Evolutionary conservation across 805 yeast species (phyloP).

Genomic region (Metschnikowia aberdeeniae): DNA sequence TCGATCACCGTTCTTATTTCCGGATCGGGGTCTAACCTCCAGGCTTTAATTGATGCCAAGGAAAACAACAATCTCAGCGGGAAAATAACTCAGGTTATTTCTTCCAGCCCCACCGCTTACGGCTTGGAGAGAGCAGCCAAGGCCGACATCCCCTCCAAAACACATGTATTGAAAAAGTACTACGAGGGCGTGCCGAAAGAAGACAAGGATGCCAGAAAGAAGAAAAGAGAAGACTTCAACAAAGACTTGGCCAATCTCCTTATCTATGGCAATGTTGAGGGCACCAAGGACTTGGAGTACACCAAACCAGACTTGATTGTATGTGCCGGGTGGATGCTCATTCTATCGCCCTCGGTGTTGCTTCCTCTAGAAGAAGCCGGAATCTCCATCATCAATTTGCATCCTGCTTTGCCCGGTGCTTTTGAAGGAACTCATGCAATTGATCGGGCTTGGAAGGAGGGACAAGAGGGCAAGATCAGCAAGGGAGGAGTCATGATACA

Average conservation of each 20-base stretch:
- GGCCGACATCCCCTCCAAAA: constrained; percentile 64
- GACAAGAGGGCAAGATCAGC: constrained; percentile 72
- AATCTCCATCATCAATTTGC: constrained; percentile 84
- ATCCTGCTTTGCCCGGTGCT: constrained; percentile 96
- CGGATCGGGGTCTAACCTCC: constrained; percentile 93
- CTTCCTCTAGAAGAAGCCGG: constrained; percentile 55
- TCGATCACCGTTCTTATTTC: constrained; percentile 77
- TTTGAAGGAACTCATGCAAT: constrained; percentile 98
- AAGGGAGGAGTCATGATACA: constrained; percentile 96
- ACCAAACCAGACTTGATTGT: constrained; percentile 78
- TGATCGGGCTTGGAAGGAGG: constrained; percentile 93
- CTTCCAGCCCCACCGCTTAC: constrained; percentile 82
- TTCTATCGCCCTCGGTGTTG: constrained; percentile 74
- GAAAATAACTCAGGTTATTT: constrained; percentile 70
- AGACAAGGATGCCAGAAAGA: constrained; percentile 50
- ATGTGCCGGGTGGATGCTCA: constrained; percentile 99
- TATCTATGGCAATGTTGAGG: constrained; percentile 43
- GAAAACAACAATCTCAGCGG: constrained; percentile 42
- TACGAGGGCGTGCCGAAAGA: constrained; percentile 73
- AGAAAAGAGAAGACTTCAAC: constrained; percentile 70
- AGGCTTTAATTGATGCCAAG: constrained; percentile 82
- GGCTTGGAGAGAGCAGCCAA: constrained; percentile 78
- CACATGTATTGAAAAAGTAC: constrained; percentile 69
- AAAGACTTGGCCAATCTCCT: constrained; percentile 70
- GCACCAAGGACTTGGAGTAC: constrained; percentile 27